Conservation (phyloP, 139 green algal genomes). For the Tetradesmus obliquus region DNA sequence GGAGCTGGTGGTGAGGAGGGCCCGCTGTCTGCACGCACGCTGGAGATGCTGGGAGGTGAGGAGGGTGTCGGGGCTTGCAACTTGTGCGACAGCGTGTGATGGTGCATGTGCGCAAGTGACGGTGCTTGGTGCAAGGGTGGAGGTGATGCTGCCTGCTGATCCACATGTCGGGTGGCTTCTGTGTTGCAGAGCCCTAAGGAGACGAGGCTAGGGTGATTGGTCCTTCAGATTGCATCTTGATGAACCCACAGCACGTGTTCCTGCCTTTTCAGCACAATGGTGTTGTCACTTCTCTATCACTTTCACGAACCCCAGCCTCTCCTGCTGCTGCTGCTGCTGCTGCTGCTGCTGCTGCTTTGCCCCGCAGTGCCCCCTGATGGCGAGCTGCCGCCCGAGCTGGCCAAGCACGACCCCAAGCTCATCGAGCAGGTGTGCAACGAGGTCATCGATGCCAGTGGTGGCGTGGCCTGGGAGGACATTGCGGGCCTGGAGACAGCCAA, state of each 20-base stretch:
- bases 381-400: slow-evolving; percentile 71
- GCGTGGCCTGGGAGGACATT: slow-evolving; percentile 79
- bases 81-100: too few species aligned
- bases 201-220: too few species aligned
- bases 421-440: slow-evolving; percentile 74
- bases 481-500: slow-evolving; percentile 86
- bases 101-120: too few species aligned
- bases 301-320: not conserved
- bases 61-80: not conserved
- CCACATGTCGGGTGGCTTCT: too few species aligned
- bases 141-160: too few species aligned
- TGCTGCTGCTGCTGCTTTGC: not conserved
- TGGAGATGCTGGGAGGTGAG: slow-evolving; percentile 75
- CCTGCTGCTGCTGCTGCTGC: not conserved
- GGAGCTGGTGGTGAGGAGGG: slow-evolving; percentile 56
- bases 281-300: not conserved
- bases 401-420: slow-evolving; percentile 70
- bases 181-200: too few species aligned
- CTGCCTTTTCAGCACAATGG: not conserved
- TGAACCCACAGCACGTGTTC: too few species aligned
- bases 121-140: too few species aligned
- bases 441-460: slow-evolving; percentile 66
- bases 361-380: slow-evolving; percentile 53
- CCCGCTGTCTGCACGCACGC: slow-evolving; percentile 60
- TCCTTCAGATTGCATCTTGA: too few species aligned